phyloP scores from a whole-genome alignment of 148 eudicot species.

The Pouteria glomerata region DNA sequence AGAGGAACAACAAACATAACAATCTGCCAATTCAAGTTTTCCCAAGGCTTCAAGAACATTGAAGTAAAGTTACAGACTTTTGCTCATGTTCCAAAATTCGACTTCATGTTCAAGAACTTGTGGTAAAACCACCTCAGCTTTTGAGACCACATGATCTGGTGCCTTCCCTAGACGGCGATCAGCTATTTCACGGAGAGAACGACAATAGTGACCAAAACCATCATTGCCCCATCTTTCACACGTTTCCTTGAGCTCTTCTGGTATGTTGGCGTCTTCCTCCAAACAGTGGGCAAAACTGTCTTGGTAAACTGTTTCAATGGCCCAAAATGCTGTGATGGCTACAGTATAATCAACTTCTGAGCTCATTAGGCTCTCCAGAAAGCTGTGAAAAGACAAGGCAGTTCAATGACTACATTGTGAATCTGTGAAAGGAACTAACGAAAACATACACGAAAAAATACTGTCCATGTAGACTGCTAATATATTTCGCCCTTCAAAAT shows the following conservation, averaged over 20 bases:
- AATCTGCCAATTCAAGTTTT: too few relatives aligned
- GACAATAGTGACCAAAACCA: constrained; percentile 59
- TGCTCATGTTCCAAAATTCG: constrained; percentile 79
- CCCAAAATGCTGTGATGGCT: constrained; percentile 64
- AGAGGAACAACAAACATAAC: background rate
- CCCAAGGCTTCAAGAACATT: too few relatives aligned
- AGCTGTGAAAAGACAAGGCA: constrained; percentile 30
- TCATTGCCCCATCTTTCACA: constrained; percentile 74
- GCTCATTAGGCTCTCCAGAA: constrained; percentile 57
- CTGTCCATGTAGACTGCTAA: too few relatives aligned
- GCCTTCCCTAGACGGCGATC: constrained; percentile 39
- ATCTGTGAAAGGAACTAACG: too few relatives aligned
- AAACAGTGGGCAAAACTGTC: constrained; percentile 75
- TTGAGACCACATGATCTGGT: constrained; percentile 35
- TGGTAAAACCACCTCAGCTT: constrained; percentile 53
- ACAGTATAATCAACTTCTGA: constrained; percentile 45
- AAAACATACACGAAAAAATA: too few relatives aligned
- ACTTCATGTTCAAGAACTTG: constrained; percentile 58
- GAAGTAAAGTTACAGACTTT: background rate
- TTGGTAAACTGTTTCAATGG: constrained; percentile 64
- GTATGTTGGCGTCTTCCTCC: constrained; percentile 47
- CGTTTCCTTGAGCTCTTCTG: constrained; percentile 55
- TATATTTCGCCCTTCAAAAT: background rate
- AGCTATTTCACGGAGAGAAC: constrained; percentile 43
- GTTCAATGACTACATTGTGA: background rate